phyloP scores from a whole-genome alignment of 2,329 filamentous ascomycete species.

The Cercospora zeina region DNA sequence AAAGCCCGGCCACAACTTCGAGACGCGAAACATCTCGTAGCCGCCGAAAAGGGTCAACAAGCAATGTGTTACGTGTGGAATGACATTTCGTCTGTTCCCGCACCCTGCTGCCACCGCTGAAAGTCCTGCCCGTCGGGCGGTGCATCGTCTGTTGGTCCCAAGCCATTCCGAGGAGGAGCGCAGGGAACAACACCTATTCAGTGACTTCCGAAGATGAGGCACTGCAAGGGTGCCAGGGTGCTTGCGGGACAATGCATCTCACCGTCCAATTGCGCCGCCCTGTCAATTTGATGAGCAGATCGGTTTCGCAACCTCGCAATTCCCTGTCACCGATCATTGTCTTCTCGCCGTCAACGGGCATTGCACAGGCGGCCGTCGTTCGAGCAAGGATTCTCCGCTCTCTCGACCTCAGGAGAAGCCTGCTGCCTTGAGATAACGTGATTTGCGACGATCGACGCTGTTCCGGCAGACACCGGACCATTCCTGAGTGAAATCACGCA shows the following conservation, averaged over 20 bases:
- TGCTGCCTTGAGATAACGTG: conserved; percentile 16
- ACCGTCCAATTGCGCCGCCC: not conserved
- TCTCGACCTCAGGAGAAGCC: conserved; percentile 18
- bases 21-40: conserved; percentile 6
- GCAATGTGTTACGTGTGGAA: not conserved
- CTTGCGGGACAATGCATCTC: not conserved
- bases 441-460: conserved; percentile 10
- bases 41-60: not conserved
- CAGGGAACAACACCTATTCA: conserved; percentile 5
- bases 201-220: conserved; percentile 18
- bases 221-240: conserved; percentile 8
- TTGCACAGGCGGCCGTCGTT: conserved; percentile 24
- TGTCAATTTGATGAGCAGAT: conserved; percentile 8
- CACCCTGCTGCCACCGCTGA: not conserved
- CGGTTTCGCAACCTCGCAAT: conserved; percentile 14
- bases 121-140: not conserved
- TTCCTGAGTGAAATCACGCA: not conserved
- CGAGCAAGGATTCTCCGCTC: conserved; percentile 24
- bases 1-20: not conserved
- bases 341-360: conserved; percentile 13
- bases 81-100: not conserved
- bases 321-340: conserved; percentile 20
- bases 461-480: conserved; percentile 8
- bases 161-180: not conserved
- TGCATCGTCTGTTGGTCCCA: conserved; percentile 3